phyloP scores from a whole-genome alignment of 1,284 basidiomycete species.

The Boletellus deceptivus region DNA sequence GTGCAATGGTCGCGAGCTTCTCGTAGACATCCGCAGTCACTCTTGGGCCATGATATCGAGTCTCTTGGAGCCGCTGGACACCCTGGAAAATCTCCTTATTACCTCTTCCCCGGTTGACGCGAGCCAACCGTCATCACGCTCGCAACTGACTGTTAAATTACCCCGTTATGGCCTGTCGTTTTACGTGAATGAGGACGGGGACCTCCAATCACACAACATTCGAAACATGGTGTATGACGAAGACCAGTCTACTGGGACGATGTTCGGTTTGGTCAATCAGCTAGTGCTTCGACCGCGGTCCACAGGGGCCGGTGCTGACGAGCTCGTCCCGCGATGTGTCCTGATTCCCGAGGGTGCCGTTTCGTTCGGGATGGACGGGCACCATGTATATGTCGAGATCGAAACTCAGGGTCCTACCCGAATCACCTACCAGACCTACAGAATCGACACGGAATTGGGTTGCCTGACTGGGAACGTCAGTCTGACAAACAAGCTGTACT shows the following conservation, averaged over 20 bases:
- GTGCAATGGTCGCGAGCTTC: not conserved
- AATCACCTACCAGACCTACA: constrained; percentile 34
- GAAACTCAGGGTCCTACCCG: not conserved
- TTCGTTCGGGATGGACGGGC: too few species aligned
- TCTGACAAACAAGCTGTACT: constrained; percentile 38
- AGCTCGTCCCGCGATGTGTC: too few species aligned
- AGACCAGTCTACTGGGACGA: too few species aligned
- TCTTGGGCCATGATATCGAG: not conserved
- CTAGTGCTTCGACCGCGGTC: too few species aligned
- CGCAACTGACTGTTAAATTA: not conserved
- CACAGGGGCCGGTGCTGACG: too few species aligned
- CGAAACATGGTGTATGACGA: too few species aligned
- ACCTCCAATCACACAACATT: too few species aligned
- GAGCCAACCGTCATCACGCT: not conserved
- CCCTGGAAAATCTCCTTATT: not conserved
- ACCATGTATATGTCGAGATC: too few species aligned
- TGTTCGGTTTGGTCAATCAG: too few species aligned
- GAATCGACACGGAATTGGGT: constrained; percentile 39
- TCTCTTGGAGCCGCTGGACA: not conserved
- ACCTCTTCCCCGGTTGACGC: not conserved
- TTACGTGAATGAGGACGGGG: not conserved
- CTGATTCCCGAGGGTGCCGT: too few species aligned
- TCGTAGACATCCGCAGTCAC: not conserved
- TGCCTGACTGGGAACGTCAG: constrained; percentile 4
- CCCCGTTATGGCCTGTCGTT: not conserved